A percentile compares a stretch with the other conserved stretches of the same genome.
Evolutionary conservation across 2,329 filamentous ascomycete genomes (phyloP).

Genomic region (Penicillium sp.): DNA sequence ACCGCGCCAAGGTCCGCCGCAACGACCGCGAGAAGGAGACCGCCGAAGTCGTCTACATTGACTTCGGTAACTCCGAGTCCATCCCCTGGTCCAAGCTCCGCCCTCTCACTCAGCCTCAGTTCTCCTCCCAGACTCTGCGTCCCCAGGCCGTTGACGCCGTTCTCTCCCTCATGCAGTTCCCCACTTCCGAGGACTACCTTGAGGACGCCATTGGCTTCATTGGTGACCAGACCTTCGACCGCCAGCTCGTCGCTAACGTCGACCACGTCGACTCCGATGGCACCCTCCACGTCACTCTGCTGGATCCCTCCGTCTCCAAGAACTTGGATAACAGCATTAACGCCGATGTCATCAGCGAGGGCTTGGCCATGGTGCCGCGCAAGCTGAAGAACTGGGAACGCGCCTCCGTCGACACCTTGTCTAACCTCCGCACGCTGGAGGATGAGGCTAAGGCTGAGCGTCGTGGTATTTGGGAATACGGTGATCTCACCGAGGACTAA

Average conservation of each 20-base stretch:
- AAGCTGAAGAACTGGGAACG: slow-evolving; percentile 93
- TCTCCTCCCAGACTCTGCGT: slow-evolving; percentile 78
- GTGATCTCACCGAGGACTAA: slow-evolving; percentile 88
- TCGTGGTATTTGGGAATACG: slow-evolving; percentile 96
- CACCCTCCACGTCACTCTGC: slow-evolving; percentile 81
- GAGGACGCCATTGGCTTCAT: slow-evolving; percentile 76
- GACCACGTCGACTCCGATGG: slow-evolving; percentile 83
- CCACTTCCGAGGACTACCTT: slow-evolving; percentile 78
- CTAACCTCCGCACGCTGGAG: slow-evolving; percentile 72
- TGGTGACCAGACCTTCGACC: slow-evolving; percentile 70
- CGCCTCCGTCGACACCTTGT: slow-evolving; percentile 69
- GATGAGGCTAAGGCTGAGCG: slow-evolving; percentile 76
- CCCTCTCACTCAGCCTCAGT: slow-evolving; percentile 75
- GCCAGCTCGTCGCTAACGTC: slow-evolving; percentile 83
- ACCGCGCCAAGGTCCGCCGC: slow-evolving; percentile 84
- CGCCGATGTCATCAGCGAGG: slow-evolving; percentile 78
- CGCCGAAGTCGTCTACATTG: slow-evolving; percentile 89
- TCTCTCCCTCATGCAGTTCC: slow-evolving; percentile 86
- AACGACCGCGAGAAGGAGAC: slow-evolving; percentile 90
- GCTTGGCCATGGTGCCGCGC: slow-evolving; percentile 84
- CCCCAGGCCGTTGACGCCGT: slow-evolving; percentile 84
- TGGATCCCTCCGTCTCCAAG: slow-evolving; percentile 69
- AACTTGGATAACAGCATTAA: slow-evolving; percentile 80
- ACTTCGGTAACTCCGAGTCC: slow-evolving; percentile 93
- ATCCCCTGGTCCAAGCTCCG: slow-evolving; percentile 83